Evolutionary conservation across 805 yeast genomes (phyloP), one percentile per base, ranked within the genome.

Genomic region (Tetrapisispora phaffii): DNA sequence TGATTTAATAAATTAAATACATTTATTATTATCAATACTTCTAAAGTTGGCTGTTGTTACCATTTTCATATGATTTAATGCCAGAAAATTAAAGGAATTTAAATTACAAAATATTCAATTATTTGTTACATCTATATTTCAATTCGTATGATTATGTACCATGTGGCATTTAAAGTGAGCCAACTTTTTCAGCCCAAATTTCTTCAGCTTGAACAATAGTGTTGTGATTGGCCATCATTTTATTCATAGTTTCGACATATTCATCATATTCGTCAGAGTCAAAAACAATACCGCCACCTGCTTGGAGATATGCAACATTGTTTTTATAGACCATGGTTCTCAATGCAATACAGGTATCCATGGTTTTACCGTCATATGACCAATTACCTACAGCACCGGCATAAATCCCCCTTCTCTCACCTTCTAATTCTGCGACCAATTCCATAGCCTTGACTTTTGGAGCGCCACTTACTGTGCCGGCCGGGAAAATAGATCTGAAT

Each of bases 341-440:
- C 56, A 93, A 71, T 0, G 98, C 98, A 62, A 93, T 93, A 68
- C 98, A 93, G 1, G 97, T 93, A 60, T 93, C 95, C 97, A 93
- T 90, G 24, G 87, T 76, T 55, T 77, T 79, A n/a, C 90, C 87
- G 58, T 88, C 96, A 62, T 89, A 93, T 1, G 96, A 88, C 96
- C 97, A 93, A 62, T 85, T 84, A 7, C 99, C 98, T 17, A 93
- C 97, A 2, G 98, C 98, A 50, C 98, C 98, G 0, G 99, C 98
- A 60, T 93, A 93, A 8, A 90, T 89, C 39, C 97, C 98, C 60
- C 98, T 75, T 59, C 87, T 86, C 61, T 90, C 97, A 49, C 77
- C 75, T 62, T 93, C 98, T 40, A 90, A 69, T 62, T 86, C 95
- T 17, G 85, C 83, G 55, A 93, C 87, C 37, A 93, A 71, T 65